Evolutionary conservation across 2,329 filamentous ascomycete genomes (phyloP).

Genomic region (Tolypocladium cylindrosporum): DNA sequence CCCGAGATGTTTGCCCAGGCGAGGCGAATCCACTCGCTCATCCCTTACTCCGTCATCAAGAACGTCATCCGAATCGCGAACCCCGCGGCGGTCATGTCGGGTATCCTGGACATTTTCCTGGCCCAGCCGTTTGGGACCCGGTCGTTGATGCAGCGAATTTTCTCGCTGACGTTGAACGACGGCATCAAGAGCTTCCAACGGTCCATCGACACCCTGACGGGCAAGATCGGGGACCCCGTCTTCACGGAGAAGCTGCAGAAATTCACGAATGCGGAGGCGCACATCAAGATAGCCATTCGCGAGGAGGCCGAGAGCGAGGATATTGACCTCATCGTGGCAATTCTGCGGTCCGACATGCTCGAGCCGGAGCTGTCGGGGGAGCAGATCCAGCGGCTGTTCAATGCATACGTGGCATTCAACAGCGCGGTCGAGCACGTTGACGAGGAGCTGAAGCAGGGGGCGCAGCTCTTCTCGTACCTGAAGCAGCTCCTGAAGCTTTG

Average conservation of each 20-base stretch:
- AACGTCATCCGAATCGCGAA: constrained; percentile 96
- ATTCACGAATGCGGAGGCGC: constrained; percentile 68
- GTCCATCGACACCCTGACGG: constrained; percentile 67
- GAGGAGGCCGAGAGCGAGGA: constrained; percentile 62
- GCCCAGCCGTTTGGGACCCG: constrained; percentile 88
- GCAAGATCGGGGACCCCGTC: constrained; percentile 71
- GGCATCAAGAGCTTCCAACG: constrained; percentile 80
- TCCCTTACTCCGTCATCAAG: constrained; percentile 89
- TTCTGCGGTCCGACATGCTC: constrained; percentile 71
- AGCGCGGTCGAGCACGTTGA: constrained; percentile 87
- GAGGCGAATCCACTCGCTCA: constrained; percentile 86
- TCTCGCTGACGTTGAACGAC: constrained; percentile 82
- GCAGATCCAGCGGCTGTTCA: constrained; percentile 79
- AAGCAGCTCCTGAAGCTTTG: constrained; percentile 92
- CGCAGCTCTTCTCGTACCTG: constrained; percentile 84
- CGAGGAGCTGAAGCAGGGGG: constrained; percentile 78
- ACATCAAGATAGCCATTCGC: constrained; percentile 63
- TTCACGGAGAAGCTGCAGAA: constrained; percentile 72
- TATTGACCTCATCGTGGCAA: constrained; percentile 76
- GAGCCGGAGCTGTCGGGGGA: constrained; percentile 59
- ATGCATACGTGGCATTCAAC: constrained; percentile 94
- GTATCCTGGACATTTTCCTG: constrained; percentile 86
- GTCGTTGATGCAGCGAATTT: constrained; percentile 88
- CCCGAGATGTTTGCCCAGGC: constrained; percentile 91
- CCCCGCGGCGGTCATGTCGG: constrained; percentile 93